Evolutionary conservation across 2,329 filamentous ascomycete genomes (phyloP).

Genomic region (Ophiostoma piceae): DNA sequence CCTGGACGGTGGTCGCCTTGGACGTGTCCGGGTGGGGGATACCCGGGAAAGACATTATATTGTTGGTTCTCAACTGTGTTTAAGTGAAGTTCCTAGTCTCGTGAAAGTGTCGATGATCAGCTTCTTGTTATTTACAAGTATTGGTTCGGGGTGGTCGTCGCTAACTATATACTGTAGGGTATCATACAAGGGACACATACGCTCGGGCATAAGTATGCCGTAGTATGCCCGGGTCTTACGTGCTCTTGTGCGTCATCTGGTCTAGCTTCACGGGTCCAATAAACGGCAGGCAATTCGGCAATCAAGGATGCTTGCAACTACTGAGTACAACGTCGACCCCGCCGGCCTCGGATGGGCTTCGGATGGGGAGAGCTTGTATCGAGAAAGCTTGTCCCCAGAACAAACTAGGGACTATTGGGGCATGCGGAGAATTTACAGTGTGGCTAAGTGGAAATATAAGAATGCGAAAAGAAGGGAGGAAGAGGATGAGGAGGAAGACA

Average conservation of each 20-base stretch:
- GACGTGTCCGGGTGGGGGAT: conserved; percentile 10
- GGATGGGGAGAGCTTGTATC: neutral
- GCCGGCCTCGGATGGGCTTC: neutral
- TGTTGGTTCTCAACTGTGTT: neutral
- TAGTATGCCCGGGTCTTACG: neutral
- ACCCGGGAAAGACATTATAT: neutral
- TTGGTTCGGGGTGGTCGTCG: neutral
- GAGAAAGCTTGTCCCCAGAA: neutral
- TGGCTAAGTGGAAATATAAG: neutral
- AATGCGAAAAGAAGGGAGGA: neutral
- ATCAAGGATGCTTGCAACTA: neutral
- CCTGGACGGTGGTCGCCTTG: conserved; percentile 4
- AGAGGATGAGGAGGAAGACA: too few species aligned
- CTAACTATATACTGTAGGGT: neutral
- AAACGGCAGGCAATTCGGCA: neutral
- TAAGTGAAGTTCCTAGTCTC: neutral
- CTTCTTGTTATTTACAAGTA: neutral
- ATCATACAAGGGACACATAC: neutral
- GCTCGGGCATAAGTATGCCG: neutral
- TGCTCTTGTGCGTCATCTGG: neutral
- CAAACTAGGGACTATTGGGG: neutral
- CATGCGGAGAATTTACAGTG: neutral
- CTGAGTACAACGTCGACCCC: neutral
- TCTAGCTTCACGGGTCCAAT: neutral
- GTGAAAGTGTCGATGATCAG: neutral